A percentile compares a stretch with the other conserved stretches of the same genome.
Conservation (phyloP, 106 monocot species). For the Dioscorea alata region DNA sequence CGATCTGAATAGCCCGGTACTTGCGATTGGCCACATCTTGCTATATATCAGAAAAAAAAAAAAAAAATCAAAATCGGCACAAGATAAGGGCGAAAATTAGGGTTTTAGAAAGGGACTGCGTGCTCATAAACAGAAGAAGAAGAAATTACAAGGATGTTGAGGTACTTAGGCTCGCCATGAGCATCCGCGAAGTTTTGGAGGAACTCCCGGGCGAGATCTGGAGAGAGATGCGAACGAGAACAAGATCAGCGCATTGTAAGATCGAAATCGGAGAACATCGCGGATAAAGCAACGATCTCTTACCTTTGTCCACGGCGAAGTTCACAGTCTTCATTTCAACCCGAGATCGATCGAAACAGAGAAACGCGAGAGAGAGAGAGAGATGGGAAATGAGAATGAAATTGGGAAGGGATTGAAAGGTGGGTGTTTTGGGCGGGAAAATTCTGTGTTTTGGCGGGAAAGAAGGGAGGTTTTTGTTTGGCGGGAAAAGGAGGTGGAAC, state of each 20-base stretch:
- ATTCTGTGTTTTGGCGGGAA: no score
- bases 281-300: not conserved
- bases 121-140: not conserved
- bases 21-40: constrained; percentile 94
- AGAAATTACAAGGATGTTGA: constrained; percentile 59
- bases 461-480: no score
- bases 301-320: constrained; percentile 81
- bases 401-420: no score
- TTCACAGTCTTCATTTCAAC: constrained; percentile 51
- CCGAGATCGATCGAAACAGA: constrained; percentile 10
- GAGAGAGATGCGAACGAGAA: not conserved
- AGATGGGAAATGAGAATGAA: not conserved
- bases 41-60: constrained; percentile 21
- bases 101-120: no score
- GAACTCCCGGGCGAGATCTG: constrained; percentile 88
- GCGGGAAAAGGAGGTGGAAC: no score
- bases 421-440: no score
- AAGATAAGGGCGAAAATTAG: no score
- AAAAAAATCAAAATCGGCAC: no score
- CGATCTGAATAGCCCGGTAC: constrained; percentile 77
- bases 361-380: not conserved
- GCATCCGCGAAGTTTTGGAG: constrained; percentile 69
- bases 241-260: not conserved
- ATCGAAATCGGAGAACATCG: not conserved
- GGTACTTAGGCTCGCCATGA: constrained; percentile 81